phyloP scores from a whole-genome alignment of 441 rosid species.

The Arabidopsis hybrid region DNA sequence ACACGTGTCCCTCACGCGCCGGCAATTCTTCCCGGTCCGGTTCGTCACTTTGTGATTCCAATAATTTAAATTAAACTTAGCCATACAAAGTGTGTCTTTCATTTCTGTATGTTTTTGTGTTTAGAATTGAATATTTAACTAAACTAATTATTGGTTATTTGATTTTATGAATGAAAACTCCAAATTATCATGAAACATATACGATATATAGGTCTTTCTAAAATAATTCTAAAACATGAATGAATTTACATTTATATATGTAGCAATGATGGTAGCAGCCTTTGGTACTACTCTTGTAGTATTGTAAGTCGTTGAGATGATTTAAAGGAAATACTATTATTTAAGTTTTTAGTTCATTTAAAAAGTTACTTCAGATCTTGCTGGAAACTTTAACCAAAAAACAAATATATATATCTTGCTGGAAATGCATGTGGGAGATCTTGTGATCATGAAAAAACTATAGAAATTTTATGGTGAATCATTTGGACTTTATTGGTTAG shows the following conservation, averaged over 20 bases:
- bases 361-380: constrained; percentile 13
- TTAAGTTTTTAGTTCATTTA: background rate
- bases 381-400: constrained; percentile 18
- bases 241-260: background rate
- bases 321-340: background rate
- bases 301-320: constrained; percentile 4
- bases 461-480: constrained; percentile 35
- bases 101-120: no score
- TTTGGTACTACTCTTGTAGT: background rate
- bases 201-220: background rate
- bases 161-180: no score
- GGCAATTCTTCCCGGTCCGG: constrained; percentile 6
- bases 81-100: no score
- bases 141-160: no score
- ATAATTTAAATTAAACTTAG: no score
- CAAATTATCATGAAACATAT: background rate
- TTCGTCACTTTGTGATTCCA: background rate
- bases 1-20: constrained; percentile 34
- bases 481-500: constrained; percentile 40
- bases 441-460: constrained; percentile 26
- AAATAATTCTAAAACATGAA: background rate
- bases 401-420: background rate
- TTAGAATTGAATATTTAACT: no score
- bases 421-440: constrained; percentile 39
- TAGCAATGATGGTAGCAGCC: constrained; percentile 11